Evolutionary conservation across 2,329 filamentous ascomycete genomes (phyloP).

Genomic region (Didymella sp.): DNA sequence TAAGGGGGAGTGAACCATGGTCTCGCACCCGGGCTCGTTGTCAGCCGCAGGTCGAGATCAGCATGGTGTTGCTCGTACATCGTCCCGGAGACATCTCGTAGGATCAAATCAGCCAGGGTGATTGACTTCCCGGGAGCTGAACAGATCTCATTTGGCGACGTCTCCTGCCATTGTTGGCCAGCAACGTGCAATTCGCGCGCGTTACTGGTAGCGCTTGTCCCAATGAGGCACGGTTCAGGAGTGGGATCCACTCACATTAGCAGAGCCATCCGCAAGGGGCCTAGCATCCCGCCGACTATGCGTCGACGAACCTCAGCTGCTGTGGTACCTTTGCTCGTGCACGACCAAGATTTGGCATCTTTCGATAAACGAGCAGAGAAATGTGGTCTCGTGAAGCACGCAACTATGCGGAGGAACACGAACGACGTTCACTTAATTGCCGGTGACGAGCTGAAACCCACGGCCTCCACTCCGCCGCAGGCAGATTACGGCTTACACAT

Average conservation of each 20-base stretch:
- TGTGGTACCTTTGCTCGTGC: conserved; percentile 9
- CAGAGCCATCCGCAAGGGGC: conserved; percentile 13
- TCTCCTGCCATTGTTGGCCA: conserved; percentile 26
- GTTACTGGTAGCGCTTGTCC: conserved; percentile 21
- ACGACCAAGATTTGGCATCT: conserved; percentile 5
- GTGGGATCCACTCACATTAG: conserved; percentile 18
- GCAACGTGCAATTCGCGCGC: conserved; percentile 30
- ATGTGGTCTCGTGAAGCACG: conserved; percentile 1
- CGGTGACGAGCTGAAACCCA: conserved; percentile 14
- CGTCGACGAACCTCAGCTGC: conserved; percentile 9
- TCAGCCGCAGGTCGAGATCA: conserved; percentile 9
- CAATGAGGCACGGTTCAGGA: conserved; percentile 16
- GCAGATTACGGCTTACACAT: conserved; percentile 16
- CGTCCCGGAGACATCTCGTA: conserved; percentile 10
- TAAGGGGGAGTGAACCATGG: conserved; percentile 2
- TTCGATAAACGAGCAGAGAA: background rate
- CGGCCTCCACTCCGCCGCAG: conserved; percentile 15
- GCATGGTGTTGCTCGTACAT: conserved; percentile 10
- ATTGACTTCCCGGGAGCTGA: conserved; percentile 23
- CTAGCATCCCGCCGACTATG: conserved; percentile 17
- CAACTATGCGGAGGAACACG: conserved; percentile 2
- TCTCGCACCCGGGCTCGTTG: conserved; percentile 1
- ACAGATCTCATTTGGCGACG: conserved; percentile 22
- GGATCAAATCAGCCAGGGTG: conserved; percentile 19
- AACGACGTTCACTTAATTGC: background rate